Conservation (phyloP, 768 basidiomycete species). For the Panaeolus papilionaceus region DNA sequence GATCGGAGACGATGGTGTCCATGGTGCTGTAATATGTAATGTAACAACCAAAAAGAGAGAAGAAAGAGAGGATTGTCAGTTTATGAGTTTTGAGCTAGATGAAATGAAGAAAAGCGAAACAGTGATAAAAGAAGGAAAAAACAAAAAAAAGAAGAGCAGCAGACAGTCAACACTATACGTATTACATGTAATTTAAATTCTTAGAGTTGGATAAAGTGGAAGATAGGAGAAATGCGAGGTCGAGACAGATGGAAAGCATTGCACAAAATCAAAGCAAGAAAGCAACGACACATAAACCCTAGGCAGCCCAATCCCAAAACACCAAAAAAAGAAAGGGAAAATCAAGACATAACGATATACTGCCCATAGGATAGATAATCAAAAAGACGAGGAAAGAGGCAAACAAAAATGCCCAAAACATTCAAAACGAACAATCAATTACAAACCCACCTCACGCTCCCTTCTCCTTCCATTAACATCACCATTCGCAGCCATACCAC, state of each 20-base stretch:
- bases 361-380: neutral
- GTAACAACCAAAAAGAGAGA: neutral
- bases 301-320: neutral
- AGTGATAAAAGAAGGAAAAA: no score
- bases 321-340: neutral
- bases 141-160: neutral
- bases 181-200: neutral
- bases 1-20: constrained; percentile 7
- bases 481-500: neutral
- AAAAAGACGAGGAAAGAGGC: neutral
- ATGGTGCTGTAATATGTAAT: neutral
- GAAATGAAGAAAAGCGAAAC: neutral
- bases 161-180: neutral
- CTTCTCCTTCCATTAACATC: constrained; percentile 6
- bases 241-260: neutral
- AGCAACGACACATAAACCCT: neutral
- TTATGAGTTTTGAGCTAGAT: neutral
- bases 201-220: neutral
- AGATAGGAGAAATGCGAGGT: neutral
- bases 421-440: constrained; percentile 6
- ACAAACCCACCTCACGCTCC: constrained; percentile 13
- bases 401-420: neutral
- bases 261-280: neutral
- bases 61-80: neutral
- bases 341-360: neutral